Percentiles rank a stretch among this genome's conserved stretches.
phyloP scores from a whole-genome alignment of 371 early-diverging fungal species.

The Syncephalastrum sp. region DNA sequence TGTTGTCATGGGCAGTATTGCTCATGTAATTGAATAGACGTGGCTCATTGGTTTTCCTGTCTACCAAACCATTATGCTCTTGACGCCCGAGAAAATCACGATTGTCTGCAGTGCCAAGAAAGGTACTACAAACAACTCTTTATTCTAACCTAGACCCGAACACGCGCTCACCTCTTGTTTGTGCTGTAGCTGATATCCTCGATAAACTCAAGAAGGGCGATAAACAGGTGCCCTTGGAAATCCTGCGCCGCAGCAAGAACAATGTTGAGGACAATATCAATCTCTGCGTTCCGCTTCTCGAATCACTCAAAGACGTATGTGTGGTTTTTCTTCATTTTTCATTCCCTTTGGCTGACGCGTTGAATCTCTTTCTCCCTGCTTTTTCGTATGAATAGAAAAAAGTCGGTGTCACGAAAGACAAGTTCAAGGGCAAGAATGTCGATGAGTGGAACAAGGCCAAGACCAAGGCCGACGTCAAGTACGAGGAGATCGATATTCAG shows the following conservation, averaged over 20 bases:
- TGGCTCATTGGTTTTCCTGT: conserved; percentile 97
- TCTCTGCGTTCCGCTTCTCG: conserved; percentile 57
- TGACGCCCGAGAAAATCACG: conserved; percentile 75
- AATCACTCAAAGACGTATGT: conserved; percentile 36
- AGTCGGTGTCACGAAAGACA: conserved; percentile 82
- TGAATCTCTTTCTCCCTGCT: background rate
- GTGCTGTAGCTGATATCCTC: conserved; percentile 29
- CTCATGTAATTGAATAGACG: conserved; percentile 50
- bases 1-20: too few relatives aligned
- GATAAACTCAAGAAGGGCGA: conserved; percentile 46
- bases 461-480: conserved; percentile 36
- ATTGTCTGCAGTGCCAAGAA: conserved; percentile 84
- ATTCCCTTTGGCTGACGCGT: background rate
- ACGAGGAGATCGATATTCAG: conserved; percentile 75
- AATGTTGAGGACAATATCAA: conserved; percentile 75
- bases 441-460: conserved; percentile 78
- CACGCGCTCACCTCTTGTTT: background rate
- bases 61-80: conserved; percentile 80
- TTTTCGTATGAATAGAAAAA: conserved; percentile 57
- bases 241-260: conserved; percentile 78
- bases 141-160: too few relatives aligned
- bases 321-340: background rate
- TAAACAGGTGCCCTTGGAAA: conserved; percentile 67
- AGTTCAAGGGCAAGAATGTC: conserved; percentile 72
- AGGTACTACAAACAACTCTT: conserved; percentile 34